phyloP scores from a whole-genome alignment of 306 rosid species.

The Hippophae tibetana region DNA sequence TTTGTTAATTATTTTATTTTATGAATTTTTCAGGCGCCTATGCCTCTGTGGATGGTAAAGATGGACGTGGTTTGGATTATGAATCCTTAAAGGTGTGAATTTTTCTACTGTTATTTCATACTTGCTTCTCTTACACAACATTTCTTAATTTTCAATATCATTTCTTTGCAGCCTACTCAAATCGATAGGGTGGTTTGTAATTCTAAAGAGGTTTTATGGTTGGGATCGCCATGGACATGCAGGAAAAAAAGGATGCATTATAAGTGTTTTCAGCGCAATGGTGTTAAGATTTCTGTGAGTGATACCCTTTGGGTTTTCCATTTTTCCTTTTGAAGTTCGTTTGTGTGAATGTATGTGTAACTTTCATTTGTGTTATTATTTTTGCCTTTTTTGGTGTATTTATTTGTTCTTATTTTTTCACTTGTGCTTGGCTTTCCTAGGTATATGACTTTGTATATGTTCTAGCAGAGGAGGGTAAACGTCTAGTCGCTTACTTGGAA shows the following conservation, averaged over 20 bases:
- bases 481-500: constrained; percentile 84
- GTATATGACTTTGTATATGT: constrained; percentile 74
- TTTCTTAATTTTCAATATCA: not conserved
- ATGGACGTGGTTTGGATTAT: constrained; percentile 19
- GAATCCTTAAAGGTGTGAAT: constrained; percentile 45
- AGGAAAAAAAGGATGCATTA: constrained; percentile 61
- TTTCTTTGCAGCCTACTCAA: constrained; percentile 36
- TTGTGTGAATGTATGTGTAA: not conserved
- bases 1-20: not conserved
- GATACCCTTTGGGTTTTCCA: not conserved
- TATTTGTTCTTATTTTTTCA: constrained; percentile 14
- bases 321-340: too few species aligned
- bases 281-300: constrained; percentile 67
- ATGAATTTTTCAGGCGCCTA: constrained; percentile 29
- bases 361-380: not conserved
- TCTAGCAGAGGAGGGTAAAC: constrained; percentile 83
- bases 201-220: constrained; percentile 49
- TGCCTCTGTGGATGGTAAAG: constrained; percentile 16
- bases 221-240: constrained; percentile 57
- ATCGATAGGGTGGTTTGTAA: constrained; percentile 20
- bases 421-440: constrained; percentile 29
- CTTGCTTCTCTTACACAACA: not conserved
- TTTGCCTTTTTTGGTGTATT: not conserved
- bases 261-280: constrained; percentile 46
- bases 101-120: not conserved